These are phyloP conservation scores for Boletus subcaerulescens DNA, from an alignment of 768 basidiomycete species.

Conservation along the genomic window DNA sequence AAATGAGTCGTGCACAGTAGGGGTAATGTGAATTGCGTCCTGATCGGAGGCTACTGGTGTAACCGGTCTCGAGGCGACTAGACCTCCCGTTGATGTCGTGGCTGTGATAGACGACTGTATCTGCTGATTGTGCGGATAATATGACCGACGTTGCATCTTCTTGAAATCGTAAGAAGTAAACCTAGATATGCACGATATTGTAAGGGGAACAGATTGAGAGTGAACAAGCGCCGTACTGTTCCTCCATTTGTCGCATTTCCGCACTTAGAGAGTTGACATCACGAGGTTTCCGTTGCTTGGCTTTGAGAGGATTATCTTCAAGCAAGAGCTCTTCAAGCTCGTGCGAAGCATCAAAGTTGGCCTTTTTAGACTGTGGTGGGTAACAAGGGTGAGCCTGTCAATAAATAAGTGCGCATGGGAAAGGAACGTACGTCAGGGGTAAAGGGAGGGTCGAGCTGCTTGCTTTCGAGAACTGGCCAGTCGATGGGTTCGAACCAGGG, in stretches of 20 bases:
- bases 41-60: conserved; percentile 56
- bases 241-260: conserved; percentile 98
- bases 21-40: conserved; percentile 42
- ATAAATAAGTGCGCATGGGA: neutral
- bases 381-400: conserved; percentile 1
- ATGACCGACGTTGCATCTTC: conserved; percentile 87
- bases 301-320: conserved; percentile 96
- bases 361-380: conserved; percentile 84
- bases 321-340: conserved; percentile 94
- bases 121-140: conserved; percentile 82
- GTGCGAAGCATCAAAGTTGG: conserved; percentile 98
- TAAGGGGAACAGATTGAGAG: neutral
- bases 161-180: conserved; percentile 92
- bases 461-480: conserved; percentile 83
- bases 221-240: conserved; percentile 63
- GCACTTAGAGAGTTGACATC: conserved; percentile 76
- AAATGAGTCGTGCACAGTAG: conserved; percentile 42
- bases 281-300: conserved; percentile 87
- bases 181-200: conserved; percentile 37
- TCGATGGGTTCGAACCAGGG: conserved; percentile 89
- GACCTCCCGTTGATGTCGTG: conserved; percentile 69
- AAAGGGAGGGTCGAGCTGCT: conserved; percentile 75
- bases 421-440: conserved; percentile 71
- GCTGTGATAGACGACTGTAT: conserved; percentile 61
- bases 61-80: conserved; percentile 68